Conservation (phyloP, 768 basidiomycete species). For the Suillus tomentosus region DNA sequence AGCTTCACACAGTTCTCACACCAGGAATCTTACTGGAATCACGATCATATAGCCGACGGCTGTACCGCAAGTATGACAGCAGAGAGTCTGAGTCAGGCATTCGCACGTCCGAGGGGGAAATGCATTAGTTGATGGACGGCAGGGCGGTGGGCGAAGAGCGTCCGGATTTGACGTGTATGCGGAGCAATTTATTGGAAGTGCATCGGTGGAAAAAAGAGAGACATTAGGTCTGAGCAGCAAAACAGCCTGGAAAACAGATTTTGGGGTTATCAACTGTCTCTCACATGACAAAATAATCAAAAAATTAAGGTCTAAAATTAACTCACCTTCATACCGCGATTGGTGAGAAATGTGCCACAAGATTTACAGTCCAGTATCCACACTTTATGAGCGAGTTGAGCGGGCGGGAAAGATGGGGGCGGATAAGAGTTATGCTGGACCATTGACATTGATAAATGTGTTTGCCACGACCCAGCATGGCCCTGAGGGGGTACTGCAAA, state of each 20-base stretch:
- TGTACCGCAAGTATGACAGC: conserved; percentile 77
- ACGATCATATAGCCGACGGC: conserved; percentile 83
- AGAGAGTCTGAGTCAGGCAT: conserved; percentile 81
- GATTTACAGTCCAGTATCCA: conserved; percentile 80
- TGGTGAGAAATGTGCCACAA: conserved; percentile 75
- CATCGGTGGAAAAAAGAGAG: conserved; percentile 82
- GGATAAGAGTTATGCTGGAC: conserved; percentile 46
- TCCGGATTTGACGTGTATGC: conserved; percentile 55
- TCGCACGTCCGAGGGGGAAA: conserved; percentile 66
- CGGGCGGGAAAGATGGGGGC: conserved; percentile 41
- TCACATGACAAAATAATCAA: conserved; percentile 10
- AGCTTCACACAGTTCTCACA: conserved; percentile 12
- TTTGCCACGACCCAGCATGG: conserved; percentile 31
- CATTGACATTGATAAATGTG: conserved; percentile 36
- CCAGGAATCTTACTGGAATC: conserved; percentile 46
- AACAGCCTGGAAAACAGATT: conserved; percentile 58
- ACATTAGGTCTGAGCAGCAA: conserved; percentile 80
- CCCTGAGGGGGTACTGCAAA: conserved; percentile 21
- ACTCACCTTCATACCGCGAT: conserved; percentile 82
- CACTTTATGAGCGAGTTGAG: conserved; percentile 63
- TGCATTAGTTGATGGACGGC: conserved; percentile 37
- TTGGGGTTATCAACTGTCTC: not conserved
- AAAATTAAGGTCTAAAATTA: conserved; percentile 5
- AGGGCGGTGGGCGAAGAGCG: conserved; percentile 40
- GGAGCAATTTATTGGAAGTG: conserved; percentile 75